Conservation (phyloP, 352 stramenopile genomes). For the Pythium guiyangense region DNA sequence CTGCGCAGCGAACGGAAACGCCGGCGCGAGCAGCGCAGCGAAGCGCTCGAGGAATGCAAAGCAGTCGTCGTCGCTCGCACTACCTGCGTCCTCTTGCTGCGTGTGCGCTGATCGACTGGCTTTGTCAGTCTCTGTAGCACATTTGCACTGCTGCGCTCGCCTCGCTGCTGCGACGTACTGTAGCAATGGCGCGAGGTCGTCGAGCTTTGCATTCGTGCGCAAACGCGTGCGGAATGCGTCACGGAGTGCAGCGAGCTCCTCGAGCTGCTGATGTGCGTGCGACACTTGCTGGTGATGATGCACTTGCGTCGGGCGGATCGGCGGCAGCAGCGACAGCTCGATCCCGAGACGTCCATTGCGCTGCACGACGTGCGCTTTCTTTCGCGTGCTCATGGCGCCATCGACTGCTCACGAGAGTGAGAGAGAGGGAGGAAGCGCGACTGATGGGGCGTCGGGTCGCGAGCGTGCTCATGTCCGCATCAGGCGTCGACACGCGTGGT, state of each 20-base stretch:
- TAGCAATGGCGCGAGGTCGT: slow-evolving; percentile 10
- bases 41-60: slow-evolving; percentile 7
- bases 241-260: slow-evolving; percentile 15
- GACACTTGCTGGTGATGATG: not conserved
- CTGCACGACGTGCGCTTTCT: slow-evolving; percentile 6
- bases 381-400: slow-evolving; percentile 2
- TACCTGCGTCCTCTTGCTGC: not conserved
- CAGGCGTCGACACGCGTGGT: too few species aligned
- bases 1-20: slow-evolving; percentile 15
- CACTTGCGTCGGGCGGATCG: slow-evolving; percentile 2
- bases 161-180: not conserved
- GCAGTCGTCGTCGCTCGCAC: slow-evolving; percentile 11
- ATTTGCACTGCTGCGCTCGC: not conserved
- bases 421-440: too few species aligned
- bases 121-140: not conserved
- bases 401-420: not conserved
- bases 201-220: slow-evolving; percentile 12
- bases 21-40: slow-evolving; percentile 1
- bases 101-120: not conserved
- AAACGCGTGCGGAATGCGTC: slow-evolving; percentile 18
- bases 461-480: too few species aligned
- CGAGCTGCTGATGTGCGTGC: slow-evolving; percentile 12
- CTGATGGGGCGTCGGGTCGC: too few species aligned
- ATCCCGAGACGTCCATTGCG: slow-evolving; percentile 18
- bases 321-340: slow-evolving; percentile 11